phyloP scores from a whole-genome alignment of 23 red algal genomes.

The Gracilariopsis chorda region DNA sequence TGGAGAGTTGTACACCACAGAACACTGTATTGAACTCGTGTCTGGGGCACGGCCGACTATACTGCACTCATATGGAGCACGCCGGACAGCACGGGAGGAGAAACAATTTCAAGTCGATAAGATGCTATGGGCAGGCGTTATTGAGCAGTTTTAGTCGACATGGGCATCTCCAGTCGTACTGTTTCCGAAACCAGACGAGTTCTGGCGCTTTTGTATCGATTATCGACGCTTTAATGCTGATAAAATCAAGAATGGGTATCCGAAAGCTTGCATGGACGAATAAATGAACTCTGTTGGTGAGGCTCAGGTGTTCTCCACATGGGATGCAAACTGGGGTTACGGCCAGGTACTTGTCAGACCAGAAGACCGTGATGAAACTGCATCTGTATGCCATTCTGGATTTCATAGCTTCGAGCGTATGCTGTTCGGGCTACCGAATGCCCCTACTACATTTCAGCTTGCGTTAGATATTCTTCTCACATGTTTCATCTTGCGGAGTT shows the following conservation, averaged over 20 bases:
- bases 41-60: too few species aligned
- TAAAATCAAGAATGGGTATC: constrained; percentile 6
- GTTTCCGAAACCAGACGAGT: not conserved
- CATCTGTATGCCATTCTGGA: not conserved
- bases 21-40: too few species aligned
- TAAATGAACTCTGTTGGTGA: constrained; percentile 28
- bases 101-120: not conserved
- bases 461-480: too few species aligned
- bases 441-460: too few species aligned
- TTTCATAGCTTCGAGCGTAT: too few species aligned
- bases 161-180: constrained; percentile 46
- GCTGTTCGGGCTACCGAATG: too few species aligned
- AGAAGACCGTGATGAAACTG: constrained; percentile 1
- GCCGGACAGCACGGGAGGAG: not conserved
- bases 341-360: not conserved
- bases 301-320: constrained; percentile 3
- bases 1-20: too few species aligned
- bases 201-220: constrained; percentile 27
- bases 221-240: constrained; percentile 1
- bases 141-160: not conserved
- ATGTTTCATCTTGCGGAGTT: not conserved
- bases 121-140: not conserved
- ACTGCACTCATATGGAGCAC: too few species aligned
- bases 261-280: constrained; percentile 57
- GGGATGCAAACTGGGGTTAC: too few species aligned